These are phyloP conservation scores for Hydrangea macrophylla DNA, from an alignment of 148 eudicot genomes.

Conservation along the genomic window DNA sequence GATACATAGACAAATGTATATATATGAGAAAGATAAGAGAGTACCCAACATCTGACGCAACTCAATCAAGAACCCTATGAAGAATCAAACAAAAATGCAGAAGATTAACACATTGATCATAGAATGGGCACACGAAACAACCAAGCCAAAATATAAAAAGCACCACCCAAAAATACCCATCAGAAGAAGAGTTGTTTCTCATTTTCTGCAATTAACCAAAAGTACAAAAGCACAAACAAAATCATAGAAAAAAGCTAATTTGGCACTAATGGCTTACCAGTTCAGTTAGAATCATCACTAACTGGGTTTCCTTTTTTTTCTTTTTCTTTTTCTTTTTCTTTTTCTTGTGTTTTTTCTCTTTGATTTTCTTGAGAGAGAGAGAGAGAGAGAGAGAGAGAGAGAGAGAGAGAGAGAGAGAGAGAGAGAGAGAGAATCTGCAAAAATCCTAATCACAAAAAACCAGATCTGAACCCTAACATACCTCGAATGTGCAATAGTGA, in stretches of 20 bases:
- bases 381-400: no score
- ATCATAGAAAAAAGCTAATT: constrained; percentile 9
- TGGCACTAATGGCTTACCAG: constrained; percentile 24
- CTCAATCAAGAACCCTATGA: constrained; percentile 8
- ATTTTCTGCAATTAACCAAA: constrained; percentile 13
- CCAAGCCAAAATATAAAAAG: constrained; percentile 16
- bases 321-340: constrained; percentile 10
- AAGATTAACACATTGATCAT: neutral
- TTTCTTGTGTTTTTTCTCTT: neutral
- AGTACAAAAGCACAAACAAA: neutral
- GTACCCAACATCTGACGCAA: neutral
- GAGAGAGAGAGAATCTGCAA: no score
- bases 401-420: no score
- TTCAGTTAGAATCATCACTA: constrained; percentile 17
- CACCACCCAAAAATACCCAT: constrained; percentile 20
- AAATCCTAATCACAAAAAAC: no score
- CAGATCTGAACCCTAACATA: no score
- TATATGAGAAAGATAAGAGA: neutral
- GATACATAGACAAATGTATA: neutral
- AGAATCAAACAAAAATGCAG: constrained; percentile 9
- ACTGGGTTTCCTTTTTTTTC: constrained; percentile 8
- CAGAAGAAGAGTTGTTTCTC: constrained; percentile 19
- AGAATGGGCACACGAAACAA: constrained; percentile 18
- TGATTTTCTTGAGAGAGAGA: constrained; percentile 12
- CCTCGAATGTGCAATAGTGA: no score